Evolutionary conservation across 768 basidiomycete species (phyloP), one percentile per base, ranked within the genome.

Genomic region (Leccinum broughii): DNA sequence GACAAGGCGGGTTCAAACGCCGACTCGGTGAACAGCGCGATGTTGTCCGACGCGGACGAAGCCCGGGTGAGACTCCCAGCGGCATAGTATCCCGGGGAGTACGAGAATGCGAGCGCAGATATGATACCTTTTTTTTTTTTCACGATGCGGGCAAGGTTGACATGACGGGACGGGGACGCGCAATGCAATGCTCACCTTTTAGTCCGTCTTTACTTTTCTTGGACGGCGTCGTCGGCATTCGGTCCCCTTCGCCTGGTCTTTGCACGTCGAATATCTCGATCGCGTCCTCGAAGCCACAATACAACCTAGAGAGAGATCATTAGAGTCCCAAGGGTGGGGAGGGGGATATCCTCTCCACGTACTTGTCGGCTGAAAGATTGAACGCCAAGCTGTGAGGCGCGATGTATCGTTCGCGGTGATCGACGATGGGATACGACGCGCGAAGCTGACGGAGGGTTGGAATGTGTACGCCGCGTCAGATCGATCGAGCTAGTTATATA

Each of bases 341-440:
- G 2, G 5, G 4, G 10, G 32, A 35, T 35, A 35, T 20, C n/a
- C 41, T 20, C 41, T 44, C n/a, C 41, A 52, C 51, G 46, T 58
- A 94, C 94, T 81, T 88, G 37, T 86, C 78, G 0, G 84, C 86
- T 5, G 82, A 75, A 1, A 80, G 72, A 65, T 92, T 91, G 74
- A 97, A 98, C 0, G 88, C 81, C 60, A 98, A 78, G 64, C 85
- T 85, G 57, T 93, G 89, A 0, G 96, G 95, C 0, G 93, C 94
- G 44, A 97, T 79, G 56, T 92, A 86, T 34, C 95, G 83, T 75
- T 98, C 96, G n/a, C 90, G 80, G 67, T 98, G 95, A 72, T 98
- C 95, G 10, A 98, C 83, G 41, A 98, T 96, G 44, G 81, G 80
- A 72, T 98, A 98, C 1, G 93, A 95, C 0, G 95, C 96, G 17